Conservation (phyloP, 148 eudicot species). For the Dianthus caryophyllus region DNA sequence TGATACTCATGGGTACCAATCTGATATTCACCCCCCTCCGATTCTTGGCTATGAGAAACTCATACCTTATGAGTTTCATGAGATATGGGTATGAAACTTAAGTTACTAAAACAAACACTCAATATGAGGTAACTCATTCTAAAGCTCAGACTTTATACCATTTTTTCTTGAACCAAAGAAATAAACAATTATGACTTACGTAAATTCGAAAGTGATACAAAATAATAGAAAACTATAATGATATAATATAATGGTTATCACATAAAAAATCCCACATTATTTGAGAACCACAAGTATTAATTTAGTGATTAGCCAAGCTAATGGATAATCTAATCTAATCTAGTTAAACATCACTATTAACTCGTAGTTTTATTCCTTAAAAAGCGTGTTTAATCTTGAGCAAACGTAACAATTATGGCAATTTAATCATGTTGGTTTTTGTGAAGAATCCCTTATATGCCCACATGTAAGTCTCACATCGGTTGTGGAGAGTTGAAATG, state of each 20-base stretch:
- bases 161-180: no score
- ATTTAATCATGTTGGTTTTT: not conserved
- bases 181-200: not conserved
- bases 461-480: no score
- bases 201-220: not conserved
- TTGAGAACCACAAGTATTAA: not conserved
- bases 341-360: slow-evolving; percentile 8
- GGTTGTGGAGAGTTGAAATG: no score
- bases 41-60: no score
- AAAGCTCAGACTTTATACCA: no score
- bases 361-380: slow-evolving; percentile 2
- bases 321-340: slow-evolving; percentile 5
- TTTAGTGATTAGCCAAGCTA: not conserved
- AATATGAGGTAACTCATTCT: no score
- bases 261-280: not conserved
- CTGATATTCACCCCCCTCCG: no score
- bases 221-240: not conserved
- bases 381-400: slow-evolving; percentile 1
- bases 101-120: no score
- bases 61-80: no score
- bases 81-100: no score
- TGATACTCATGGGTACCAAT: no score
- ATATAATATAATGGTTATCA: not conserved
- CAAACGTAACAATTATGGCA: slow-evolving; percentile 8
- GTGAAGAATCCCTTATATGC: no score